Conservation (phyloP, 768 basidiomycete genomes). For the Astraeus odoratus region DNA sequence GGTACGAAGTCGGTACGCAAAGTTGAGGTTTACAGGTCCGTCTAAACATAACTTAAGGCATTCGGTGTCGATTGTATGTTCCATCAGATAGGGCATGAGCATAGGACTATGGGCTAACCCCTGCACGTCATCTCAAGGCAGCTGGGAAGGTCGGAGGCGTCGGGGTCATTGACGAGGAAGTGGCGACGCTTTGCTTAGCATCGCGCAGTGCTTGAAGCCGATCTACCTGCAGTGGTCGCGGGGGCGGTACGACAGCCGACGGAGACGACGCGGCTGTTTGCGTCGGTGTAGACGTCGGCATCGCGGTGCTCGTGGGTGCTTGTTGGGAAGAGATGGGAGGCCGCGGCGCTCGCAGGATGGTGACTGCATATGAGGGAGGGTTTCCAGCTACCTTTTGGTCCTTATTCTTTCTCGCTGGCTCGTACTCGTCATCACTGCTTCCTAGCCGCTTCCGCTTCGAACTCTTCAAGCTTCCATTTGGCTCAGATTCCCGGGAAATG, state of each 20-base stretch:
- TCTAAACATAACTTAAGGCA: too few relatives aligned
- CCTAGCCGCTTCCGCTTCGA: constrained; percentile 23
- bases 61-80: too few relatives aligned
- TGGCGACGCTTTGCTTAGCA: constrained; percentile 8
- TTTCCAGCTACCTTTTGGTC: constrained; percentile 8
- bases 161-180: constrained; percentile 5
- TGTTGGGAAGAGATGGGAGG: too few relatives aligned
- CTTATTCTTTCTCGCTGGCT: constrained; percentile 9
- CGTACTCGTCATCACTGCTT: constrained; percentile 3
- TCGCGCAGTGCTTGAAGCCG: constrained; percentile 11
- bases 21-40: too few relatives aligned
- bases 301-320: too few relatives aligned
- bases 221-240: constrained; percentile 17
- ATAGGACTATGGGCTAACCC: neutral
- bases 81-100: neutral
- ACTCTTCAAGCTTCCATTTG: neutral
- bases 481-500: constrained; percentile 23
- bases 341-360: neutral
- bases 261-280: neutral
- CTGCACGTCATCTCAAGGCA: neutral
- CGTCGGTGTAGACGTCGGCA: neutral
- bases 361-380: neutral
- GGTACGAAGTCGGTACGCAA: too few relatives aligned
- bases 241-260: neutral
- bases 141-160: neutral